These are phyloP conservation scores for Globisporangium perplexum DNA, from an alignment of 352 stramenopile genomes.

Conservation along the genomic window DNA sequence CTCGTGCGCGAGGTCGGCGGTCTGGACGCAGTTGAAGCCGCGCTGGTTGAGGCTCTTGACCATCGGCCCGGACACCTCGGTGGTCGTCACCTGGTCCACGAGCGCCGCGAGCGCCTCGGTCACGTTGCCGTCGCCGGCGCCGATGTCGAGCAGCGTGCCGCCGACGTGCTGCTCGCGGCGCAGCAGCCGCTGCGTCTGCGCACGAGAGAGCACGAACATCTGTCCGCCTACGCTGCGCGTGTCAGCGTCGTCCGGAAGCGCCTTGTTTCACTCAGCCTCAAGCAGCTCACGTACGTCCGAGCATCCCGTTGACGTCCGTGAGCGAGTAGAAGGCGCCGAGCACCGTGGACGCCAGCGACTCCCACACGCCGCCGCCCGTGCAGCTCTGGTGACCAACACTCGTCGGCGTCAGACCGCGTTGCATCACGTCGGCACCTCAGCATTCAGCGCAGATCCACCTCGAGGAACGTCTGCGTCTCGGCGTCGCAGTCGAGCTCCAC, in stretches of 20 bases:
- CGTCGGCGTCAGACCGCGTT: too few relatives aligned
- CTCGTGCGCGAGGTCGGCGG: constrained; percentile 57
- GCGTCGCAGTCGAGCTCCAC: constrained; percentile 70
- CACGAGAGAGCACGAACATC: constrained; percentile 82
- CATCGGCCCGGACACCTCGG: constrained; percentile 77
- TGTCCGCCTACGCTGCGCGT: constrained; percentile 44
- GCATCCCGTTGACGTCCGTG: constrained; percentile 79
- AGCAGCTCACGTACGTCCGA: constrained; percentile 82
- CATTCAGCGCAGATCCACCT: too few relatives aligned
- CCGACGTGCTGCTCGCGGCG: constrained; percentile 37
- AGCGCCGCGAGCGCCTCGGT: constrained; percentile 74
- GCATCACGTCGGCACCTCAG: too few relatives aligned
- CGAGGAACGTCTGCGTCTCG: constrained; percentile 65
- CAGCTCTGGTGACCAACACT: constrained; percentile 38
- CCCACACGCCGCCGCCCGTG: constrained; percentile 59
- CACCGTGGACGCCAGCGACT: constrained; percentile 56
- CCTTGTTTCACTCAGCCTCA: background rate
- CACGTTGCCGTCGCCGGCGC: constrained; percentile 80
- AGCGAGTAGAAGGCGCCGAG: constrained; percentile 80
- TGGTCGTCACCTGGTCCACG: constrained; percentile 59
- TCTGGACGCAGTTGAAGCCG: constrained; percentile 78
- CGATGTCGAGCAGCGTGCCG: constrained; percentile 70
- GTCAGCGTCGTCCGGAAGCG: too few relatives aligned
- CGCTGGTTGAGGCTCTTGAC: constrained; percentile 64
- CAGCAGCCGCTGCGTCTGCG: constrained; percentile 66